Percentiles rank a stretch among this genome's conserved stretches.
These are phyloP conservation scores for Fusarium metavorans DNA, from an alignment of 2,329 filamentous ascomycete genomes.

Conservation along the genomic window DNA sequence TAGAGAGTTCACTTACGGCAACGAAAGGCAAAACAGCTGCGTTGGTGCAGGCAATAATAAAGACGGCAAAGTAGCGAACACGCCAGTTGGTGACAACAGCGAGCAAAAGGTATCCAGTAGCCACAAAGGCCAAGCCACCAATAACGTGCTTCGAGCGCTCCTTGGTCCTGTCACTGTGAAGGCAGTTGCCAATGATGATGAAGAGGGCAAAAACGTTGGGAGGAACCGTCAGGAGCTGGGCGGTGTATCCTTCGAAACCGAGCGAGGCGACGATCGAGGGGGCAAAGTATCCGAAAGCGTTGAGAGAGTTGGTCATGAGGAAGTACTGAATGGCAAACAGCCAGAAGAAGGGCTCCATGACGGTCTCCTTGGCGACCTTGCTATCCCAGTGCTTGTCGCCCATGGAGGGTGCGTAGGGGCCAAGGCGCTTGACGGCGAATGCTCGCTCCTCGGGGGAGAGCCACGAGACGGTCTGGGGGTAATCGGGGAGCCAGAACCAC, in stretches of 20 bases:
- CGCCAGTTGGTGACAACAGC: slow-evolving; percentile 47
- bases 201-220: slow-evolving; percentile 53
- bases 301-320: slow-evolving; percentile 51
- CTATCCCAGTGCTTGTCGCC: slow-evolving; percentile 51
- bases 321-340: slow-evolving; percentile 48
- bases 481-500: slow-evolving; percentile 50
- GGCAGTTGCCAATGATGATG: slow-evolving; percentile 47
- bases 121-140: slow-evolving; percentile 45
- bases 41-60: slow-evolving; percentile 50
- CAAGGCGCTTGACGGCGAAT: slow-evolving; percentile 51
- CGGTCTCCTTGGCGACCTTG: slow-evolving; percentile 47
- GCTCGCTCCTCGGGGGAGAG: slow-evolving; percentile 49
- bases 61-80: slow-evolving; percentile 48
- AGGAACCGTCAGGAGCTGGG: slow-evolving; percentile 52
- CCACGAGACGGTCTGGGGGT: slow-evolving; percentile 50
- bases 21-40: slow-evolving; percentile 49
- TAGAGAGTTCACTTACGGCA: slow-evolving; percentile 39
- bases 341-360: slow-evolving; percentile 51
- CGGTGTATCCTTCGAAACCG: slow-evolving; percentile 49
- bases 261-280: slow-evolving; percentile 52
- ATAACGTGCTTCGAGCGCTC: slow-evolving; percentile 49
- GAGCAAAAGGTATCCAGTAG: slow-evolving; percentile 46
- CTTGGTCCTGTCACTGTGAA: slow-evolving; percentile 48
- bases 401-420: slow-evolving; percentile 49
- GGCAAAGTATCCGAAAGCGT: slow-evolving; percentile 51